Evolutionary conservation across 2,329 filamentous ascomycete genomes (phyloP).

Genomic region (Colletotrichum sp.): DNA sequence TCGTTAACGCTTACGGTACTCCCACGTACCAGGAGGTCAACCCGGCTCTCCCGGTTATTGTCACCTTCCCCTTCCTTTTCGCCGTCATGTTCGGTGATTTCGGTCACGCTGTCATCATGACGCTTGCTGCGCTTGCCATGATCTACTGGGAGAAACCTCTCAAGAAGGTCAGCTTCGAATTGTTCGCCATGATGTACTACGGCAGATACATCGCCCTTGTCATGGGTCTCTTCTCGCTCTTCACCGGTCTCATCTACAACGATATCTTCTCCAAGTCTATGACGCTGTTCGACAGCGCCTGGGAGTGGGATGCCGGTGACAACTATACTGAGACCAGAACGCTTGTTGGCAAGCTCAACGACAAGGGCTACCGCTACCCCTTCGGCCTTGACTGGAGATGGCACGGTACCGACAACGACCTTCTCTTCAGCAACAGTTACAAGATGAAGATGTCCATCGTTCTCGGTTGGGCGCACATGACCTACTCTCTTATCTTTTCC

Average conservation of each 20-base stretch:
- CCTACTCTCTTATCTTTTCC: conserved; percentile 92
- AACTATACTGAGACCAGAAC: conserved; percentile 69
- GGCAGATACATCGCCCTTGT: conserved; percentile 98
- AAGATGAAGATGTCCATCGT: conserved; percentile 99
- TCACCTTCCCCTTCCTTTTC: conserved; percentile 99
- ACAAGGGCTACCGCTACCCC: conserved; percentile 82
- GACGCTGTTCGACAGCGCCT: conserved; percentile 87
- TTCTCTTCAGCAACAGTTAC: conserved; percentile 97
- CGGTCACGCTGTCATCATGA: conserved; percentile 91
- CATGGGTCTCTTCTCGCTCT: conserved; percentile 97
- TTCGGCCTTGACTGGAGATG: conserved; percentile 96
- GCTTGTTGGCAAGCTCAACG: conserved; percentile 71
- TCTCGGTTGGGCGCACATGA: conserved; percentile 98
- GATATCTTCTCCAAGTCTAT: conserved; percentile 95
- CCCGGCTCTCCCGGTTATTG: conserved; percentile 90
- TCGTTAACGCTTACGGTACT: conserved; percentile 97
- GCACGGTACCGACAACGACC: conserved; percentile 94
- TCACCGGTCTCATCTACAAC: conserved; percentile 97
- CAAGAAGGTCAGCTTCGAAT: conserved; percentile 90
- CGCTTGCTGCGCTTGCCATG: conserved; percentile 83
- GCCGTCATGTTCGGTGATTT: conserved; percentile 99
- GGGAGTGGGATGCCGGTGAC: conserved; percentile 76
- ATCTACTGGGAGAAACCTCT: conserved; percentile 95
- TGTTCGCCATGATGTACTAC: conserved; percentile 99
- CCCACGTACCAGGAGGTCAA: conserved; percentile 98